These are phyloP conservation scores for Xylaria grammica DNA, from an alignment of 495 filamentous ascomycete genomes.

Conservation along the genomic window DNA sequence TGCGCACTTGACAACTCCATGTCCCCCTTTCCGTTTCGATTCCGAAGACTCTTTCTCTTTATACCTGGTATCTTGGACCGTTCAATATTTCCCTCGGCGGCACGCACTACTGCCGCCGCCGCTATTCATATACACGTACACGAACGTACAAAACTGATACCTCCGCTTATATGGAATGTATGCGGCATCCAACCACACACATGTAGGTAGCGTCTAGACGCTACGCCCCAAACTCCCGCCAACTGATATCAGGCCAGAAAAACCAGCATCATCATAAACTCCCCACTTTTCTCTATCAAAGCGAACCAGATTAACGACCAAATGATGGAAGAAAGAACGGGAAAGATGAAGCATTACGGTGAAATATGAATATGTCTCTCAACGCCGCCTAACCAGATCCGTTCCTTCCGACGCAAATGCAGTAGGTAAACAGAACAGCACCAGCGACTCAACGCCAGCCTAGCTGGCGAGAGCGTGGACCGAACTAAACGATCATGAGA, in stretches of 20 bases:
- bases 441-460: background rate
- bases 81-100: background rate
- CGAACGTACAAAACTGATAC: slow-evolving; percentile 7
- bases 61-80: background rate
- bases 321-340: background rate
- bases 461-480: background rate
- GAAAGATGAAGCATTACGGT: slow-evolving; percentile 8
- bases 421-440: slow-evolving; percentile 13
- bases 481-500: background rate
- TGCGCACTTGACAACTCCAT: background rate
- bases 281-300: slow-evolving; percentile 17
- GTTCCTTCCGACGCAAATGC: slow-evolving; percentile 21
- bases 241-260: background rate
- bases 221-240: slow-evolving; percentile 13
- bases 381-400: slow-evolving; percentile 13
- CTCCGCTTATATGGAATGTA: slow-evolving; percentile 12
- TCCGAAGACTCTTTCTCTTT: background rate
- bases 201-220: background rate
- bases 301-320: background rate
- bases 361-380: slow-evolving; percentile 7
- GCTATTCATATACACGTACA: slow-evolving; percentile 16
- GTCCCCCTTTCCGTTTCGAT: slow-evolving; percentile 3
- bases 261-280: slow-evolving; percentile 5
- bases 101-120: background rate
- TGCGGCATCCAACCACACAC: slow-evolving; percentile 3